Evolutionary conservation across 73 alveolate species (phyloP).

Genomic region (Paraurostyla sp.): DNA sequence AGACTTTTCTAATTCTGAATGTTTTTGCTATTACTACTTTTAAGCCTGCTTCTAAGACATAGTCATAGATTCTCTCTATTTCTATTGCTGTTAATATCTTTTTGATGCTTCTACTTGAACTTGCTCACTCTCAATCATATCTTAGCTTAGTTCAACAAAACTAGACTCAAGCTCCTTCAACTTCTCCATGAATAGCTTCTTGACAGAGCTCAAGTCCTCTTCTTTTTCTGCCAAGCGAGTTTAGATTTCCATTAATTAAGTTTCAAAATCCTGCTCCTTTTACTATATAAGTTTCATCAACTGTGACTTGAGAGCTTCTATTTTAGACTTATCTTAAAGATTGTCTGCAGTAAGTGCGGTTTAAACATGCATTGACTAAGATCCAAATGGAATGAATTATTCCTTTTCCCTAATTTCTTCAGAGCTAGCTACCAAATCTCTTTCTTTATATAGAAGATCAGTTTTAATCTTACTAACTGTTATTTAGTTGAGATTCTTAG

Average conservation of each 20-base stretch:
- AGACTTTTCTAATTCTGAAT: slow-evolving; percentile 12
- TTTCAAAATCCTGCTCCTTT: slow-evolving; percentile 32
- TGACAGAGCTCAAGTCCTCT: slow-evolving; percentile 22
- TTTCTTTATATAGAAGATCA: slow-evolving; percentile 27
- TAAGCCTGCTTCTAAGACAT: too few species aligned
- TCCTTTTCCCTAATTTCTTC: background rate
- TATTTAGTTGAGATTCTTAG: background rate
- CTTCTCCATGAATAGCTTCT: slow-evolving; percentile 43
- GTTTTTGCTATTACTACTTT: background rate
- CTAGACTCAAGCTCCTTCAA: slow-evolving; percentile 46
- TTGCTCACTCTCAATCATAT: slow-evolving; percentile 39
- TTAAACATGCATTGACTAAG: background rate
- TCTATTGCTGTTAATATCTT: slow-evolving; percentile 23
- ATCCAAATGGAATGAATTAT: slow-evolving; percentile 2
- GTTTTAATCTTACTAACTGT: slow-evolving; percentile 15
- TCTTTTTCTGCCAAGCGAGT: slow-evolving; percentile 16
- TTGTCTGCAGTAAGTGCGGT: background rate
- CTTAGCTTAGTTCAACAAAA: slow-evolving; percentile 54
- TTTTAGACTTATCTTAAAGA: background rate
- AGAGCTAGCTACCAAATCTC: slow-evolving; percentile 11
- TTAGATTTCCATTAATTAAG: background rate
- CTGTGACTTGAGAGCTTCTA: background rate
- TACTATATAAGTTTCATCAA: background rate
- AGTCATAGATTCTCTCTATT: slow-evolving; percentile 8
- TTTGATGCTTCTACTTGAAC: slow-evolving; percentile 49